Conservation (phyloP, 2,329 filamentous ascomycete species). For the Simplicillium sp. region DNA sequence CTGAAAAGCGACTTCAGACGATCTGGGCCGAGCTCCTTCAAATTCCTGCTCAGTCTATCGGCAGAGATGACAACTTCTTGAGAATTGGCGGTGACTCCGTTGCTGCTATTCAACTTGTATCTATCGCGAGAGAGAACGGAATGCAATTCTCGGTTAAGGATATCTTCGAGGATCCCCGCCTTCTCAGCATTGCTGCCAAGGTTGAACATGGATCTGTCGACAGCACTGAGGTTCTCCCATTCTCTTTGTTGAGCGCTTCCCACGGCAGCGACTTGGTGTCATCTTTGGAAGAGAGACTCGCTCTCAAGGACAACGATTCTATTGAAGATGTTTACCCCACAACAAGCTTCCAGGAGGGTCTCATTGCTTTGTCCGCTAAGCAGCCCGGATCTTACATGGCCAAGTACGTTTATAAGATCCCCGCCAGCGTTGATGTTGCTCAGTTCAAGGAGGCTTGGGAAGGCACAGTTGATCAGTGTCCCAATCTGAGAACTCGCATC, state of each 20-base stretch:
- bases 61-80: conserved; percentile 43
- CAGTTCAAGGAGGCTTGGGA: conserved; percentile 17
- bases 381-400: conserved; percentile 22
- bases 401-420: conserved; percentile 13
- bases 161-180: conserved; percentile 26
- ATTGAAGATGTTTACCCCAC: conserved; percentile 7
- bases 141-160: conserved; percentile 36
- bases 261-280: no score
- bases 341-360: conserved; percentile 13
- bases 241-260: conserved; percentile 18
- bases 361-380: conserved; percentile 21
- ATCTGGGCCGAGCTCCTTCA: background rate
- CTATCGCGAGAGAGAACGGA: conserved; percentile 31
- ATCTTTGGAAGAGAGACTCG: no score
- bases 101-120: conserved; percentile 43
- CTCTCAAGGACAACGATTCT: no score
- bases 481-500: conserved; percentile 6
- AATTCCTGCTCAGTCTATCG: conserved; percentile 20
- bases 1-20: background rate
- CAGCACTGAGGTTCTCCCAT: no score
- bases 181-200: conserved; percentile 3
- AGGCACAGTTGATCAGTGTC: conserved; percentile 2
- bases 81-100: conserved; percentile 44
- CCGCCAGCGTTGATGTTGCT: conserved; percentile 9
- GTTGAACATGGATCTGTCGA: background rate